phyloP scores from a whole-genome alignment of 1,139 yeast species.

The Hansenula lynferdii region DNA sequence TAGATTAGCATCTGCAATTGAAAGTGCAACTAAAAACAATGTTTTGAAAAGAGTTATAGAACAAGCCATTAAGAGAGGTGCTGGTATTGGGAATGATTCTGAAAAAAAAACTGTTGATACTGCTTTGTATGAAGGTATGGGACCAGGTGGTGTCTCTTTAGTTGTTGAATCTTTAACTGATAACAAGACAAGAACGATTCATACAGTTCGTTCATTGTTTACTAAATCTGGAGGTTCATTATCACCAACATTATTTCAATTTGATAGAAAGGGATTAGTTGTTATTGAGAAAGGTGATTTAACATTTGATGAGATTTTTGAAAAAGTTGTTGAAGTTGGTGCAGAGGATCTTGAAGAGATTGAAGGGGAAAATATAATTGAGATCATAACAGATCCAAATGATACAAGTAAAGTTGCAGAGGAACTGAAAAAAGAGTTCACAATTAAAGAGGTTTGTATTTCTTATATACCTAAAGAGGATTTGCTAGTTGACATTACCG shows the following conservation, averaged over 20 bases:
- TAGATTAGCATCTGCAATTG: slow-evolving; percentile 68
- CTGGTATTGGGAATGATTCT: slow-evolving; percentile 43
- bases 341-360: slow-evolving; percentile 74
- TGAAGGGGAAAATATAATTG: slow-evolving; percentile 35
- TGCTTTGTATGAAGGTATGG: slow-evolving; percentile 76
- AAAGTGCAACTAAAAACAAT: slow-evolving; percentile 71
- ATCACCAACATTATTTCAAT: slow-evolving; percentile 75
- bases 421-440: slow-evolving; percentile 50
- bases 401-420: slow-evolving; percentile 61
- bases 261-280: slow-evolving; percentile 72
- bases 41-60: slow-evolving; percentile 85
- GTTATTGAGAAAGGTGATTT: slow-evolving; percentile 37
- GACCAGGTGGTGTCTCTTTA: slow-evolving; percentile 87
- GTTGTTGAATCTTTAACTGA: slow-evolving; percentile 85
- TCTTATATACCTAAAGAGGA: slow-evolving; percentile 65
- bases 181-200: slow-evolving; percentile 78
- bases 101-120: slow-evolving; percentile 37
- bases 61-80: slow-evolving; percentile 79
- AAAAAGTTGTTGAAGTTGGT: slow-evolving; percentile 71
- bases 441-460: slow-evolving; percentile 65
- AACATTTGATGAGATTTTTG: slow-evolving; percentile 61
- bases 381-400: slow-evolving; percentile 52
- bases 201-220: slow-evolving; percentile 70
- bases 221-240: slow-evolving; percentile 65
- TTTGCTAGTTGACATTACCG: slow-evolving; percentile 48